These are phyloP conservation scores for Blastocystis sp. DNA, from an alignment of 352 stramenopile species.

Conservation along the genomic window DNA sequence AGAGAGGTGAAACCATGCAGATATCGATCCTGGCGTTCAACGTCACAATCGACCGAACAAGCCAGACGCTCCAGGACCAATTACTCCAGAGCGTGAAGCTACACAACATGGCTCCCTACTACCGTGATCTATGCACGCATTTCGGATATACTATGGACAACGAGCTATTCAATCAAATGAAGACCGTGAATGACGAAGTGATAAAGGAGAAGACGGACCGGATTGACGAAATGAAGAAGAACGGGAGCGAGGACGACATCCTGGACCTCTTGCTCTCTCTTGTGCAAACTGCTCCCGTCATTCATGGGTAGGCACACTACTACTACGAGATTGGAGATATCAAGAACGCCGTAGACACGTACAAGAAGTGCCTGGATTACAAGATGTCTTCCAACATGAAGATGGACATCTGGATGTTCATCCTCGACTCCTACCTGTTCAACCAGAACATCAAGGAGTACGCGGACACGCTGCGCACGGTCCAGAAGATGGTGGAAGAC, in stretches of 20 bases:
- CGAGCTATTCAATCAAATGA: constrained; percentile 58
- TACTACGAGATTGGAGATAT: constrained; percentile 63
- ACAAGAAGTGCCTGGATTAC: constrained; percentile 55
- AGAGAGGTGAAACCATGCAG: constrained; percentile 61
- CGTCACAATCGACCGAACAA: constrained; percentile 19
- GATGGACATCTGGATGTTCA: constrained; percentile 69
- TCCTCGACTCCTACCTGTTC: constrained; percentile 66
- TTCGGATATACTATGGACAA: constrained; percentile 52
- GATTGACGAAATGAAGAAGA: constrained; percentile 40
- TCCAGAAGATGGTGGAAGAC: constrained; percentile 55
- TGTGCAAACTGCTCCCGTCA: not conserved
- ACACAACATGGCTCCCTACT: constrained; percentile 67
- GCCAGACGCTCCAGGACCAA: constrained; percentile 24
- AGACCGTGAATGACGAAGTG: constrained; percentile 31
- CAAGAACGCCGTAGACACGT: constrained; percentile 28
- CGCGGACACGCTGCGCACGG: not conserved
- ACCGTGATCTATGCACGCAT: constrained; percentile 44
- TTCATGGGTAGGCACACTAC: constrained; percentile 52
- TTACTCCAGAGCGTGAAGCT: constrained; percentile 58
- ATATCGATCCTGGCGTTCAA: constrained; percentile 60
- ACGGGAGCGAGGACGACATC: constrained; percentile 65
- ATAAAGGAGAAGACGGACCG: constrained; percentile 49
- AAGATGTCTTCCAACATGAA: constrained; percentile 68
- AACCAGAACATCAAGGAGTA: constrained; percentile 55
- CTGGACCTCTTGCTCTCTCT: constrained; percentile 38